Evolutionary conservation across 371 early-diverging fungal genomes (phyloP).

Genomic region (Cladochytrium tenue): DNA sequence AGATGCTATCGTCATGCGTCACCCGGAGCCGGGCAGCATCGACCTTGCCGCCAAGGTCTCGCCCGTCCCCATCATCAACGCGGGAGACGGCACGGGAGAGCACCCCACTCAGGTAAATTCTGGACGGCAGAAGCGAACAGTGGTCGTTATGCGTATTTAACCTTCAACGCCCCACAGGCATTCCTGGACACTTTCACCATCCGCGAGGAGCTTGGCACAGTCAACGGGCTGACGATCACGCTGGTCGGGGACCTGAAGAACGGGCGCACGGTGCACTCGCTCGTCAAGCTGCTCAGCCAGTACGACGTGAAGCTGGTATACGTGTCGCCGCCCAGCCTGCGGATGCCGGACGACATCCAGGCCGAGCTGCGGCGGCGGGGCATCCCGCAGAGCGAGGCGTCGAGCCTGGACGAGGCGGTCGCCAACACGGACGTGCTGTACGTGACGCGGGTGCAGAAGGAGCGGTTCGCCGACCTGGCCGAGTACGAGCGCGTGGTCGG

Average conservation of each 20-base stretch:
- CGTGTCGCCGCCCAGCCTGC: conserved; percentile 79
- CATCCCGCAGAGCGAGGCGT: conserved; percentile 68
- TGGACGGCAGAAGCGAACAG: too few species aligned
- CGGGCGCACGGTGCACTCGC: conserved; percentile 95
- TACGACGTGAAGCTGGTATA: conserved; percentile 94
- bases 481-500: conserved; percentile 83
- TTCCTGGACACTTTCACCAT: conserved; percentile 94
- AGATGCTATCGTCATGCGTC: conserved; percentile 89
- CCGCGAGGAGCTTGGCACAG: conserved; percentile 84
- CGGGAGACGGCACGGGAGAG: conserved; percentile 96
- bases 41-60: conserved; percentile 83
- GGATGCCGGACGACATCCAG: conserved; percentile 87
- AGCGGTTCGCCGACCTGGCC: conserved; percentile 76
- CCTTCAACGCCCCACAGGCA: too few species aligned
- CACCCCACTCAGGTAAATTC: too few species aligned
- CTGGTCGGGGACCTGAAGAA: conserved; percentile 95
- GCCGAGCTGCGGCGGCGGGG: conserved; percentile 69
- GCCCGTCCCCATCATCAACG: conserved; percentile 89
- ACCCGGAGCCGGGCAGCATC: conserved; percentile 87
- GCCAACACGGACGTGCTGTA: conserved; percentile 91
- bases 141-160: too few species aligned
- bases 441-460: conserved; percentile 95
- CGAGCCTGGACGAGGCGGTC: conserved; percentile 76
- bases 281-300: conserved; percentile 80
- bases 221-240: conserved; percentile 92